Evolutionary conservation across 768 basidiomycete species (phyloP).

Genomic region (Suillus variegatus): DNA sequence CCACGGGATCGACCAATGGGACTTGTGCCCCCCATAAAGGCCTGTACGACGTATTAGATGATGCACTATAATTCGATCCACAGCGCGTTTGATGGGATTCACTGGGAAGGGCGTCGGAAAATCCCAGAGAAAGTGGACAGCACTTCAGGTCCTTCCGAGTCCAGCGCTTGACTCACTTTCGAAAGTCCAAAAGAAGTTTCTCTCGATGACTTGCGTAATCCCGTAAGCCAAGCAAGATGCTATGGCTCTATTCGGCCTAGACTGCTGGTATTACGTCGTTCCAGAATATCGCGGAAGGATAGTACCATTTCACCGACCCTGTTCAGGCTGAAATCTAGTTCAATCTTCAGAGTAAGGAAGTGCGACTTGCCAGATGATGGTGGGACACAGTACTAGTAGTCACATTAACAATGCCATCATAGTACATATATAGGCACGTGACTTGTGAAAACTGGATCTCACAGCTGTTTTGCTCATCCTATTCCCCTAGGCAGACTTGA

Average conservation of each 20-base stretch:
- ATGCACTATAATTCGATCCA: neutral
- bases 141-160: neutral
- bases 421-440: neutral
- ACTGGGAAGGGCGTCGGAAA: neutral
- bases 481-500: no score
- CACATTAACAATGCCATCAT: neutral
- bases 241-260: neutral
- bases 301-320: neutral
- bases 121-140: neutral
- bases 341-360: neutral
- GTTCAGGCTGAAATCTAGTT: neutral
- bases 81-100: neutral
- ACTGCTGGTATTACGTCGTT: neutral
- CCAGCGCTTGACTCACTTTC: neutral
- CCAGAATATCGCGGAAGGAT: neutral
- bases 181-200: neutral
- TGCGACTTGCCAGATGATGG: neutral
- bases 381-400: neutral
- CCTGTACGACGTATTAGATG: constrained; percentile 7
- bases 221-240: neutral
- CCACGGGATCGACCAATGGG: constrained; percentile 12
- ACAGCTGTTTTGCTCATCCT: no score
- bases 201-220: neutral
- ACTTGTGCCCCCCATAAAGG: constrained; percentile 16
- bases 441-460: neutral